phyloP scores from a whole-genome alignment of 352 stramenopile species.

The Phytophthora capsici region DNA sequence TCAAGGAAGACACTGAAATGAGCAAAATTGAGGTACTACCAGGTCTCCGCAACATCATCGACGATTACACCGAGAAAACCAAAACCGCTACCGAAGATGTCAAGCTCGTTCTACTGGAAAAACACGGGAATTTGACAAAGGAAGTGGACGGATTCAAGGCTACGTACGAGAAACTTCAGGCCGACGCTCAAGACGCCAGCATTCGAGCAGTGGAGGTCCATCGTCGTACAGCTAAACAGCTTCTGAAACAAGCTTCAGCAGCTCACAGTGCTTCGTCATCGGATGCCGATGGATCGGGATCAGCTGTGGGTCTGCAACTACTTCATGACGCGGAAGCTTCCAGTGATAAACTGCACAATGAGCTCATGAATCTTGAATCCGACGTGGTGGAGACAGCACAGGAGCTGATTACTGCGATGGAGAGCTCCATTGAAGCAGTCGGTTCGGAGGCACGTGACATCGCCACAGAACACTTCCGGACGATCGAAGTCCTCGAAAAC shows the following conservation, averaged over 20 bases:
- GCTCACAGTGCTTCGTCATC: slow-evolving; percentile 21
- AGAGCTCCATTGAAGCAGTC: slow-evolving; percentile 68
- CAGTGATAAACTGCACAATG: slow-evolving; percentile 85
- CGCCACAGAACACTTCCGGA: slow-evolving; percentile 86
- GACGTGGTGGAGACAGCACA: slow-evolving; percentile 81
- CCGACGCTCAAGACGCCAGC: slow-evolving; percentile 74
- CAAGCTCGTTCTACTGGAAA: slow-evolving; percentile 80
- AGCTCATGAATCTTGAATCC: slow-evolving; percentile 92
- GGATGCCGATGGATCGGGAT: slow-evolving; percentile 43
- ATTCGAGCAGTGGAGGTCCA: slow-evolving; percentile 86
- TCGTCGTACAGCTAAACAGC: slow-evolving; percentile 72
- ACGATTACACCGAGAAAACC: slow-evolving; percentile 90
- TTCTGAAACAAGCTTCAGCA: slow-evolving; percentile 64
- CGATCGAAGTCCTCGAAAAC: slow-evolving; percentile 91
- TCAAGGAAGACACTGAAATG: slow-evolving; percentile 93
- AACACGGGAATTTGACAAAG: slow-evolving; percentile 55
- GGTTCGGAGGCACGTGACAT: slow-evolving; percentile 69
- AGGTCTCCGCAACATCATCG: slow-evolving; percentile 88
- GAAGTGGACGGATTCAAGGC: slow-evolving; percentile 66
- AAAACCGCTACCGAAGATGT: slow-evolving; percentile 86
- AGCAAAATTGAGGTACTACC: slow-evolving; percentile 91
- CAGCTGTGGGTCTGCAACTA: slow-evolving; percentile 61
- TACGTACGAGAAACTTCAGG: slow-evolving; percentile 72
- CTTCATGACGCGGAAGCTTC: slow-evolving; percentile 84
- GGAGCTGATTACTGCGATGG: slow-evolving; percentile 67